phyloP scores from a whole-genome alignment of 768 basidiomycete species.

The Lyophyllum atratum region DNA sequence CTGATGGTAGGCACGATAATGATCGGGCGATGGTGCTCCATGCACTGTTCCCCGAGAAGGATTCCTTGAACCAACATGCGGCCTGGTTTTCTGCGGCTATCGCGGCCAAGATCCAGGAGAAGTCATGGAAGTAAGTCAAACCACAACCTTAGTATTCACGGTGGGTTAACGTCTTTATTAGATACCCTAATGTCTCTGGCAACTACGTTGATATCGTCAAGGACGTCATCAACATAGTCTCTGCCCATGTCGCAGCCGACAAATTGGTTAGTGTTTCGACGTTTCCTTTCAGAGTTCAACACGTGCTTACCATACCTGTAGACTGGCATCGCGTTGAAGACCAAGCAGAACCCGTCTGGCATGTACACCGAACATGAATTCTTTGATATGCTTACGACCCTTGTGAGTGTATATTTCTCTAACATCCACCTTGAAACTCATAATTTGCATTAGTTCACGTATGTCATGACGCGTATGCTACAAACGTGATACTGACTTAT shows the following conservation, averaged over 20 bases:
- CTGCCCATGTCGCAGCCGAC: slow-evolving; percentile 3
- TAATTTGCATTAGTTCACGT: slow-evolving; percentile 10
- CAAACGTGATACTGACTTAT: neutral
- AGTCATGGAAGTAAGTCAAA: slow-evolving; percentile 26
- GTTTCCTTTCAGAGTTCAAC: neutral
- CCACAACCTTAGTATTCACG: neutral
- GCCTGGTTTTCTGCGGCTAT: slow-evolving; percentile 31
- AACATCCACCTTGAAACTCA: no score
- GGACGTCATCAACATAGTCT: slow-evolving; percentile 1
- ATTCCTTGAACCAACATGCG: slow-evolving; percentile 28
- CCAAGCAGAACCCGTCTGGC: slow-evolving; percentile 43
- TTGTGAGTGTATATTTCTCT: slow-evolving; percentile 24
- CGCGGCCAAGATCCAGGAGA: slow-evolving; percentile 30
- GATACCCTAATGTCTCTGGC: slow-evolving; percentile 1
- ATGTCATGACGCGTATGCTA: neutral
- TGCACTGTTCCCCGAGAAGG: slow-evolving; percentile 37
- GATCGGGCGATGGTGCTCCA: slow-evolving; percentile 32
- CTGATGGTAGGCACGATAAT: slow-evolving; percentile 27
- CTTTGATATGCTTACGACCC: slow-evolving; percentile 41
- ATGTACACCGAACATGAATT: slow-evolving; percentile 48
- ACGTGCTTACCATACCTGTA: neutral
- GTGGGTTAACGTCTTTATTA: neutral
- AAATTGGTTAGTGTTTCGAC: neutral
- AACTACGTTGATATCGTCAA: slow-evolving; percentile 6
- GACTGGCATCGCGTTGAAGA: slow-evolving; percentile 48